phyloP scores from a whole-genome alignment of 805 yeast genomes.

The Zygosaccharomyces kombuchaensis region DNA sequence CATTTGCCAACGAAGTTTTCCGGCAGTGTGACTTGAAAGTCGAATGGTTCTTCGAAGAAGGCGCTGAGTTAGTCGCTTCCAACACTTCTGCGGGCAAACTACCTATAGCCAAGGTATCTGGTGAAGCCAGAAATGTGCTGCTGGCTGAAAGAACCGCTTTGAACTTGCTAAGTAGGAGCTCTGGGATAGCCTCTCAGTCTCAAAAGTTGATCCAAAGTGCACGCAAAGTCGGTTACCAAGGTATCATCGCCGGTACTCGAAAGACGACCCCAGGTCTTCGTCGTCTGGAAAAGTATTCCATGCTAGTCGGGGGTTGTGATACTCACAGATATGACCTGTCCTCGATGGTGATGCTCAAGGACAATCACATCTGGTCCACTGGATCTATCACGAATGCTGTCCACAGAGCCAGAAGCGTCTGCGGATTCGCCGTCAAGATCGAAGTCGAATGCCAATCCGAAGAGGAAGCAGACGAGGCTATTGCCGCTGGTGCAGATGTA shows the following conservation, averaged over 20 bases:
- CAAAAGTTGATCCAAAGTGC: slow-evolving; percentile 55
- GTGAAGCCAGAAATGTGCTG: slow-evolving; percentile 74
- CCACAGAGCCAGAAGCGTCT: slow-evolving; percentile 64
- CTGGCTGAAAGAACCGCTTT: slow-evolving; percentile 84
- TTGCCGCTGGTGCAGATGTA: slow-evolving; percentile 91
- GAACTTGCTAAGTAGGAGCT: slow-evolving; percentile 73
- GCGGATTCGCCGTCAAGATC: slow-evolving; percentile 85
- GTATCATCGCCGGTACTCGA: slow-evolving; percentile 91
- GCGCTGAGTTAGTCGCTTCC: slow-evolving; percentile 48
- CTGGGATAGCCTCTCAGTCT: slow-evolving; percentile 84
- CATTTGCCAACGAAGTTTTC: slow-evolving; percentile 84
- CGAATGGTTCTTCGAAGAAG: slow-evolving; percentile 74
- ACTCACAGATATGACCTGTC: slow-evolving; percentile 88
- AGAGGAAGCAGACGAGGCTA: slow-evolving; percentile 87
- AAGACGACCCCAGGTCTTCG: slow-evolving; percentile 97
- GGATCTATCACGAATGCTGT: slow-evolving; percentile 90
- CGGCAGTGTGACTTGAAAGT: slow-evolving; percentile 66
- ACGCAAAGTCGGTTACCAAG: slow-evolving; percentile 62
- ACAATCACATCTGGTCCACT: slow-evolving; percentile 87
- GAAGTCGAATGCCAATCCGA: slow-evolving; percentile 90
- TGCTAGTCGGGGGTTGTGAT: slow-evolving; percentile 94
- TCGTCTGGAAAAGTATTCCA: slow-evolving; percentile 82
- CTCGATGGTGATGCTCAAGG: slow-evolving; percentile 94
- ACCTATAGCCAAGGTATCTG: slow-evolving; percentile 71
- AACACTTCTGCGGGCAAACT: slow-evolving; percentile 45